Evolutionary conservation across 345 rosid species (phyloP).

Genomic region (Citrus mangshanensis): DNA sequence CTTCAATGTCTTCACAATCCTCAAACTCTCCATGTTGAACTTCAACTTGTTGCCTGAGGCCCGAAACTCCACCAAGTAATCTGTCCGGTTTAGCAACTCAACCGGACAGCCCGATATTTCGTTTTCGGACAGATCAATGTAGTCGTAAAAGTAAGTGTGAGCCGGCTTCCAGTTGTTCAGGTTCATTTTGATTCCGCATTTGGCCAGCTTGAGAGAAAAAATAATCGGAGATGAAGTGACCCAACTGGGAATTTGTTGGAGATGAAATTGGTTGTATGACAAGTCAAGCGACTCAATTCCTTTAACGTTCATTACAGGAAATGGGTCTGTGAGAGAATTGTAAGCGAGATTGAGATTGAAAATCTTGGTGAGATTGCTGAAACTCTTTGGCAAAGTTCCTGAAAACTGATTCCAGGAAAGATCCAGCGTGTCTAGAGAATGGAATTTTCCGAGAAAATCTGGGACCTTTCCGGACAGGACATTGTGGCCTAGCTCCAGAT

Average conservation of each 20-base stretch:
- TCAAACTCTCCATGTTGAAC: slow-evolving; percentile 47
- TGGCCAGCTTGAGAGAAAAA: slow-evolving; percentile 66
- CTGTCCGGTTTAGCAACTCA: slow-evolving; percentile 50
- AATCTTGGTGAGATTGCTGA: slow-evolving; percentile 68
- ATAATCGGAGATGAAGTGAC: slow-evolving; percentile 69
- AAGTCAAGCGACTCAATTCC: slow-evolving; percentile 78
- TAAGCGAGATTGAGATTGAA: slow-evolving; percentile 73
- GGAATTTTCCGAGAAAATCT: slow-evolving; percentile 50
- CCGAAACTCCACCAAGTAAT: slow-evolving; percentile 46
- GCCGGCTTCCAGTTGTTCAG: slow-evolving; percentile 59
- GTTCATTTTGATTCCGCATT: slow-evolving; percentile 61
- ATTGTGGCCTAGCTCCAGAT: slow-evolving; percentile 61
- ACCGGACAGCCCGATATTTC: slow-evolving; percentile 60
- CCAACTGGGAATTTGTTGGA: slow-evolving; percentile 65
- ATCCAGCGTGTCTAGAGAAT: slow-evolving; percentile 57
- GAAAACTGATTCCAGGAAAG: slow-evolving; percentile 51
- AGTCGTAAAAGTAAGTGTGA: slow-evolving; percentile 68
- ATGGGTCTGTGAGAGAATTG: slow-evolving; percentile 59
- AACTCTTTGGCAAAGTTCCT: slow-evolving; percentile 53
- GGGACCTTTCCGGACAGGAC: slow-evolving; percentile 58
- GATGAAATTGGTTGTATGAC: slow-evolving; percentile 57
- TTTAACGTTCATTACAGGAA: slow-evolving; percentile 64
- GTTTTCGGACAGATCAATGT: slow-evolving; percentile 61
- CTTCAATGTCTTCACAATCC: slow-evolving; percentile 39
- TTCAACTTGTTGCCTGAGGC: slow-evolving; percentile 52